phyloP scores from a whole-genome alignment of 2,329 filamentous ascomycete genomes.

The Paecilomyces sp. region DNA sequence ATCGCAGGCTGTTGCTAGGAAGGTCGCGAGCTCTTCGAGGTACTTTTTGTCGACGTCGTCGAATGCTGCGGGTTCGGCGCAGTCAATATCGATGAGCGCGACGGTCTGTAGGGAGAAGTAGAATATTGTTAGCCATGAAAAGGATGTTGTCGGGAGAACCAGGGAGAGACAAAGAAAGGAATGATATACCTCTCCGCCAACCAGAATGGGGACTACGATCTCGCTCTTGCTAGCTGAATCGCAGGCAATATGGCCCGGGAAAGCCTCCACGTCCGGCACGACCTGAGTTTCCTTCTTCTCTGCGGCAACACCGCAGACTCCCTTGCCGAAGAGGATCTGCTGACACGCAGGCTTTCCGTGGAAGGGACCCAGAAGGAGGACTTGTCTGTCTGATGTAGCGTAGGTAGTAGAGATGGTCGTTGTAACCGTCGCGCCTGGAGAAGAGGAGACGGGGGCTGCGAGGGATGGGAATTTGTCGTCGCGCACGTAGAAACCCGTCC shows the following conservation, averaged over 20 bases:
- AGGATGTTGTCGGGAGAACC: background rate
- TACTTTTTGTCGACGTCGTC: slow-evolving; percentile 38
- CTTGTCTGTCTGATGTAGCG: slow-evolving; percentile 12
- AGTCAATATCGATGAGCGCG: slow-evolving; percentile 44
- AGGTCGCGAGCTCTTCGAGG: slow-evolving; percentile 33
- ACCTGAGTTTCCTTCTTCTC: slow-evolving; percentile 30
- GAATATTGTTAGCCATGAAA: background rate
- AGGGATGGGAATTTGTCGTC: slow-evolving; percentile 33
- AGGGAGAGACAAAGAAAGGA: background rate
- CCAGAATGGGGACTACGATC: slow-evolving; percentile 42
- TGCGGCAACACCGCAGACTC: slow-evolving; percentile 41
- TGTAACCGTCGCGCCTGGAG: slow-evolving; percentile 11
- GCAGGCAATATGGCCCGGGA: slow-evolving; percentile 45
- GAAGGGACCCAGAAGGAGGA: slow-evolving; percentile 41
- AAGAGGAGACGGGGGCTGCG: slow-evolving; percentile 14
- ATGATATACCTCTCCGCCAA: slow-evolving; percentile 14
- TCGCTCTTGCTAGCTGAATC: slow-evolving; percentile 43
- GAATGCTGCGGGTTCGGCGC: slow-evolving; percentile 35
- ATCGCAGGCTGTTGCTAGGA: slow-evolving; percentile 37
- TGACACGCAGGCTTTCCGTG: slow-evolving; percentile 44
- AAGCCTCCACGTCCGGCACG: slow-evolving; percentile 37
- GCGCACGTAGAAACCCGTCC: slow-evolving; percentile 43
- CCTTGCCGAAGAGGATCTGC: slow-evolving; percentile 37
- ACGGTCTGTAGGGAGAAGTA: slow-evolving; percentile 26
- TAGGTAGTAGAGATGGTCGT: slow-evolving; percentile 16